Evolutionary conservation across 2,329 filamentous ascomycete species (phyloP), one percentile per base, ranked within the genome.

Genomic region (Cladosporium cucumerinum): DNA sequence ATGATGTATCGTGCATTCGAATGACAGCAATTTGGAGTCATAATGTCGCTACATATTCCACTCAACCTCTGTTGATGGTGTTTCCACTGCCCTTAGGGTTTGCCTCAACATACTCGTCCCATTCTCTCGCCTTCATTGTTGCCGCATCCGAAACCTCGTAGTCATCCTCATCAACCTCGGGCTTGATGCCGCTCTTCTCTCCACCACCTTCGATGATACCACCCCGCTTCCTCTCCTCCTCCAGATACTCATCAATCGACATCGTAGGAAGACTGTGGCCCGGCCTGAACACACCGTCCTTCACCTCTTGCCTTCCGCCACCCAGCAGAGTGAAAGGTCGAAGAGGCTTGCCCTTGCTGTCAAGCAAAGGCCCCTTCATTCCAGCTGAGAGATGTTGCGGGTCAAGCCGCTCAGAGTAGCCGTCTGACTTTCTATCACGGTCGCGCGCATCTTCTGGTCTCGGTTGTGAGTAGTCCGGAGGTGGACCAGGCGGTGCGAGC

Each of bases 231-330:
- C 86, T 85, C 80, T 98, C 95, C 78, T 98, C 94, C 61, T 96
- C 95, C 18, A 99, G 82, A 74, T 98, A 99, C 80, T 99, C 95
- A 71, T 99, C 95, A 67, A 99, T 97, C 1, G 87, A 91, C 95
- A 99, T 98, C 3, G 95, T 98, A 0, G 95, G 95, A 65, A 99
- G 80, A 78, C 92, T 97, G 76, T 99, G 95, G 8, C 95, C 92
- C 0, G 92, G 87, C 63, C 91, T 85, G 78, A 99, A 99, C 0
- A 99, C 94, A 2, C 90, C 90, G 65, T 88, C 84, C 66, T 88
- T 86, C 66, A 97, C 78, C 67, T 92, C 88, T 67, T 92, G 87
- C 43, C 95, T 86, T 65, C 72, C 70, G 69, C 84, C 89, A 66
- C 89, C 89, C 5, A 96, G 83, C 25, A 99, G 82, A 1, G 93